Percentiles rank a stretch among this genome's conserved stretches.
These are phyloP conservation scores for Nannochloropsis gaditana DNA, from an alignment of 108 stramenopile species.

Conservation along the genomic window DNA sequence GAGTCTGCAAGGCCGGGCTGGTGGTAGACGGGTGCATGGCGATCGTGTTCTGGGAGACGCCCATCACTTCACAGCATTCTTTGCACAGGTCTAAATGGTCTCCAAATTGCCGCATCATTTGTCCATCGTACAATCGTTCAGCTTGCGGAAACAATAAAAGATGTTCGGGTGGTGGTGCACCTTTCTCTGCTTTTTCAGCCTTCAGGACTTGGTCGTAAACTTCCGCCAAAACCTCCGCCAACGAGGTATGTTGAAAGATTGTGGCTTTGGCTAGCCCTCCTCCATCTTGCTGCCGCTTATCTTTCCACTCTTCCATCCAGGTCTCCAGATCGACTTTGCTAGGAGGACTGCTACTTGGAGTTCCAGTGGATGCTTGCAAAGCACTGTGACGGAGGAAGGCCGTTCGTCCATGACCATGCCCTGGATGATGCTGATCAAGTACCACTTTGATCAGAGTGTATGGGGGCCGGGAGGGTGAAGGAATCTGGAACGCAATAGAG, in stretches of 20 bases:
- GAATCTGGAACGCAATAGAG: neutral
- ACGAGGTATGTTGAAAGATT: neutral
- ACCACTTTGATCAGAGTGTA: neutral
- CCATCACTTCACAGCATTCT: neutral
- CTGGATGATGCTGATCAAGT: neutral
- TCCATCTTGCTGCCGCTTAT: neutral
- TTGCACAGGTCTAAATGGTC: slow-evolving; percentile 7
- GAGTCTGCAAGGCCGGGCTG: neutral
- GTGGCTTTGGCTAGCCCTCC: neutral
- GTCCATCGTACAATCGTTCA: neutral
- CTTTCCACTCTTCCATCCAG: neutral
- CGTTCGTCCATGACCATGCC: neutral
- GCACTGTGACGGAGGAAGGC: neutral
- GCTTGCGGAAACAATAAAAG: neutral
- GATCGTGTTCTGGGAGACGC: neutral
- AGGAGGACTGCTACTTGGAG: neutral
- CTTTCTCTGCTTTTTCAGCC: neutral
- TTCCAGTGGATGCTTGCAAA: neutral
- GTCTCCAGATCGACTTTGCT: neutral
- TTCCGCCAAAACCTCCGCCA: neutral
- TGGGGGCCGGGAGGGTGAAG: neutral
- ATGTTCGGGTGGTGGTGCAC: neutral
- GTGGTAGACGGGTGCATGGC: neutral
- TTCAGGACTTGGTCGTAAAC: slow-evolving; percentile 20
- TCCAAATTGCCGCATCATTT: slow-evolving; percentile 20